Evolutionary conservation across 441 rosid species (phyloP).

Genomic region (Adansonia gregorii): DNA sequence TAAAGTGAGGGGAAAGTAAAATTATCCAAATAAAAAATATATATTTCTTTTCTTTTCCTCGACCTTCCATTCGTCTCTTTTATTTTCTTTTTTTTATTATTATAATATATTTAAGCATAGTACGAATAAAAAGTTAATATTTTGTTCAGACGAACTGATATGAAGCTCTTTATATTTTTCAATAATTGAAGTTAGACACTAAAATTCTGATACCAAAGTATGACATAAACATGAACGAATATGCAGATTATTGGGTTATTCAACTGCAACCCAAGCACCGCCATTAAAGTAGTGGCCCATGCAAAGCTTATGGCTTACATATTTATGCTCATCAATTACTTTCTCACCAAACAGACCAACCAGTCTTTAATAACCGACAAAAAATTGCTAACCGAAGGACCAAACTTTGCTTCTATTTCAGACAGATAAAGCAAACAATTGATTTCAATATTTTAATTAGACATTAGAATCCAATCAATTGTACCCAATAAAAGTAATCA

Average conservation of each 20-base stretch:
- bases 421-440: neutral
- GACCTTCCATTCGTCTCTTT: no score
- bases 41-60: no score
- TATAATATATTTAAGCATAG: no score
- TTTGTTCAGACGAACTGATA: no score
- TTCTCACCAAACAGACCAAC: slow-evolving; percentile 25
- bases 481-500: neutral
- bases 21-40: no score
- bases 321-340: neutral
- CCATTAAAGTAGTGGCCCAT: neutral
- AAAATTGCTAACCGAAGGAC: neutral
- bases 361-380: neutral
- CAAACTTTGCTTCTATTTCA: neutral
- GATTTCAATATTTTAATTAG: neutral
- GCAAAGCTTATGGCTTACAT: slow-evolving; percentile 20
- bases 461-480: neutral
- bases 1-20: no score
- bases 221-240: no score
- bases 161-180: no score
- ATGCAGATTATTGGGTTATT: neutral
- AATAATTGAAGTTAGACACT: no score
- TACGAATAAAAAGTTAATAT: no score
- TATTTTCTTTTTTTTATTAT: no score
- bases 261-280: slow-evolving; percentile 7
- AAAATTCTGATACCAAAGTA: no score